Evolutionary conservation across 1,284 basidiomycete genomes (phyloP).

Genomic region (Malassezia furfur): DNA sequence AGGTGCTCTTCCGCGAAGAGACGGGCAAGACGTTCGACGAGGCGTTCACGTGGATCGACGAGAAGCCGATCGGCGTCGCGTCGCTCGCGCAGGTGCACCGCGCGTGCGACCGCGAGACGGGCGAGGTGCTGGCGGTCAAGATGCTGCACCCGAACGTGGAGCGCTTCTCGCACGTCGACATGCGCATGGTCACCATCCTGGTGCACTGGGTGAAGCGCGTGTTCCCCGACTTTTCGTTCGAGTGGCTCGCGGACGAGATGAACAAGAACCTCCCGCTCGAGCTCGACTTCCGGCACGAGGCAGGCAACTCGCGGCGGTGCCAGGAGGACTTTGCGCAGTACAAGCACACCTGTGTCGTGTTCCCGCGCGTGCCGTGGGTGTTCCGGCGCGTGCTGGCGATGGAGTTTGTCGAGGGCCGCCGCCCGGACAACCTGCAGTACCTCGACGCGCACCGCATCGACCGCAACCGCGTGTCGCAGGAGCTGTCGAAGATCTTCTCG

Average conservation of each 20-base stretch:
- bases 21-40: slow-evolving; percentile 43
- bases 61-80: slow-evolving; percentile 83
- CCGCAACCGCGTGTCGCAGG: slow-evolving; percentile 81
- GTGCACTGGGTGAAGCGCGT: slow-evolving; percentile 75
- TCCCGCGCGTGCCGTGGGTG: slow-evolving; percentile 76
- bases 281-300: slow-evolving; percentile 86
- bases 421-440: slow-evolving; percentile 81
- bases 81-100: slow-evolving; percentile 89
- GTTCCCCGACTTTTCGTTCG: slow-evolving; percentile 65
- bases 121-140: slow-evolving; percentile 75
- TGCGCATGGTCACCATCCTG: slow-evolving; percentile 52
- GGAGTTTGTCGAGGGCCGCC: slow-evolving; percentile 77
- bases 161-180: slow-evolving; percentile 85
- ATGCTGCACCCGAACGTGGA: slow-evolving; percentile 89
- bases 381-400: slow-evolving; percentile 80
- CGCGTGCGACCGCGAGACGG: slow-evolving; percentile 57
- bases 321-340: slow-evolving; percentile 59
- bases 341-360: slow-evolving; percentile 61
- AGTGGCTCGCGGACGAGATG: slow-evolving; percentile 46
- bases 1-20: slow-evolving; percentile 42
- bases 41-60: slow-evolving; percentile 64
- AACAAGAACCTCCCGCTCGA: slow-evolving; percentile 73
- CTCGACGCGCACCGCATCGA: slow-evolving; percentile 77
- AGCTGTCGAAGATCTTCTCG: slow-evolving; percentile 65
- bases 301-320: slow-evolving; percentile 68